Percentiles rank a stretch among this genome's conserved stretches.
These are phyloP conservation scores for Carpinus viminea DNA, from an alignment of 306 rosid genomes.

Conservation along the genomic window DNA sequence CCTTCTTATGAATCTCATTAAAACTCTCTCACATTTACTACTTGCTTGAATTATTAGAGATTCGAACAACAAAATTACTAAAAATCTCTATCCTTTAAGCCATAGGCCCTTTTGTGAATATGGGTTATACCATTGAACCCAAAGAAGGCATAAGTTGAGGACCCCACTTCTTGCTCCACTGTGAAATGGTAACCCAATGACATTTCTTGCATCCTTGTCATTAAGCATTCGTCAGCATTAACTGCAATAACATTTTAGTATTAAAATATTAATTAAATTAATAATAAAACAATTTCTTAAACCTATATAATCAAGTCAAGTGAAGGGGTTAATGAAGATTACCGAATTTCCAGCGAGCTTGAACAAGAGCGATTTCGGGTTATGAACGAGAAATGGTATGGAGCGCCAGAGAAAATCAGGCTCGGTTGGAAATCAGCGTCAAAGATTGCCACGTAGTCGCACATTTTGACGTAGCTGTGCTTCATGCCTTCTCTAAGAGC, in stretches of 20 bases:
- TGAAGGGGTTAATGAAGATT: not conserved
- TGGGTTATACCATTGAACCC: constrained; percentile 69
- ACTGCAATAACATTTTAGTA: constrained; percentile 43
- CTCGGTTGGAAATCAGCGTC: constrained; percentile 95
- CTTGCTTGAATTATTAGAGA: too few relatives aligned
- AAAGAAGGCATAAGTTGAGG: constrained; percentile 59
- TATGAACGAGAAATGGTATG: constrained; percentile 68
- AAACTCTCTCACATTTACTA: too few relatives aligned
- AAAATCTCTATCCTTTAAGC: too few relatives aligned
- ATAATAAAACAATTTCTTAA: too few relatives aligned
- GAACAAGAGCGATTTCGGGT: constrained; percentile 73
- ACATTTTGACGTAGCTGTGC: constrained; percentile 72
- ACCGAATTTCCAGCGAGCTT: constrained; percentile 97
- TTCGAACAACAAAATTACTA: too few relatives aligned
- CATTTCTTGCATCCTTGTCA: constrained; percentile 87
- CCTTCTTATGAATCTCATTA: too few relatives aligned
- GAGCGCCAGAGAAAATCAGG: constrained; percentile 74
- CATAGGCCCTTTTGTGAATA: not conserved
- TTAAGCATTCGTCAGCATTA: constrained; percentile 73
- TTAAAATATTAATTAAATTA: too few relatives aligned
- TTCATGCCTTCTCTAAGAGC: constrained; percentile 91
- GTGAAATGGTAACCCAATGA: constrained; percentile 68
- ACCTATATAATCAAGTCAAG: not conserved
- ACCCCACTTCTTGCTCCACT: constrained; percentile 78
- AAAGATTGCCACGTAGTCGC: constrained; percentile 83